Base-by-base conservation (phyloP, 139 green algal species). In the Chlamydomonas applanata region DNA sequence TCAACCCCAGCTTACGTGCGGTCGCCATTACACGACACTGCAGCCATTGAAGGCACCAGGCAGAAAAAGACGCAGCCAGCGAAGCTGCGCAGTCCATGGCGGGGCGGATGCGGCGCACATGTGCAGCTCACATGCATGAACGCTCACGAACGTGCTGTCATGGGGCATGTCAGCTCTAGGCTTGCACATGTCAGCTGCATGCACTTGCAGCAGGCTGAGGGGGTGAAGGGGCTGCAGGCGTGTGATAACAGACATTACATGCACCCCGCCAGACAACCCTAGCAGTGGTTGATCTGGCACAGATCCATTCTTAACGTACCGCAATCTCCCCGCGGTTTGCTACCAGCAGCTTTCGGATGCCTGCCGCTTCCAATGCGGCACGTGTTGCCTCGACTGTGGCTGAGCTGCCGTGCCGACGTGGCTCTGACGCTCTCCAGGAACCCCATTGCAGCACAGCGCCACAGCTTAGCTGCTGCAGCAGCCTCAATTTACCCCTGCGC, bases 321-420 rank as follows among this genome's bases (percentile, higher is more conserved):
- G 94, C 94, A 32, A 98, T 98, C 67, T 98, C 94, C 19, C 94
- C 94, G 1, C 94, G 85, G 75, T 97, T 97, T 22, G 91, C 93
- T 0, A 97, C 80, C 2, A 97, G 78, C n/a, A 96, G 67, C 59
- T 90, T 93, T 25, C 69, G 63, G 20, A 93, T 72, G 27, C 46
- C 46, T 1, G 27, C 29, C 7, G 32, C 62, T n/a, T 34, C 32
- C 13, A 61, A n/a, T 57, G 30, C 2, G 17, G 17, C 16, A 13
- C 63, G 33, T 32, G 29, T 40, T 17, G 63, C 30, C 40, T 49
- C 40, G 40, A 49, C 7, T 11, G 40, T 49, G 40, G 40, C 40
- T 49, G 40, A 19, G 40, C 40, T 49, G 40, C 40, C 7, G 40
- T 49, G 40, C 40, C 11, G 40, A 49, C 40, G 40, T 49, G 40